phyloP scores from a whole-genome alignment of 2,329 filamentous ascomycete genomes.

The Juglanconis juglandina region DNA sequence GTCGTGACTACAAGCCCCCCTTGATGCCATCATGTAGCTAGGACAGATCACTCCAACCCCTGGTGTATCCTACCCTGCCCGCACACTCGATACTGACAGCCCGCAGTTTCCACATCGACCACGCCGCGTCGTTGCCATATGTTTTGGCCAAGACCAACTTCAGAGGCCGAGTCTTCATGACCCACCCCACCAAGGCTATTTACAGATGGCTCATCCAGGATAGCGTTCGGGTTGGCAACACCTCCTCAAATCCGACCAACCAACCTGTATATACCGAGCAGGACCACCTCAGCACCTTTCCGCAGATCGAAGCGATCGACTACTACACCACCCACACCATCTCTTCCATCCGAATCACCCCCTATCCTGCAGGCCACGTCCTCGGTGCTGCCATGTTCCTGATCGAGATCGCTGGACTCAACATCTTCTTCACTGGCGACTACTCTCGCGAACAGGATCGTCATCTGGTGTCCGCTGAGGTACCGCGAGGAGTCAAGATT shows the following conservation, averaged over 20 bases:
- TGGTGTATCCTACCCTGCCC: not conserved
- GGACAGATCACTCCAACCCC: not conserved
- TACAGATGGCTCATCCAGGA: constrained; percentile 99
- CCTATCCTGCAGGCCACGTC: constrained; percentile 96
- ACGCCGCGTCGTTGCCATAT: constrained; percentile 97
- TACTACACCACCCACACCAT: constrained; percentile 98
- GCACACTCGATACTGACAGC: constrained; percentile 22
- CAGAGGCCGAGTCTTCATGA: constrained; percentile 96
- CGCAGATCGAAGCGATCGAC: constrained; percentile 93
- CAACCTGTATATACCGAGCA: constrained; percentile 90
- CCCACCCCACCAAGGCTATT: constrained; percentile 97
- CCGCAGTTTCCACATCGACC: constrained; percentile 90
- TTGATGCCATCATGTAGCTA: constrained; percentile 13
- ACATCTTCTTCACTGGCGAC: constrained; percentile 96
- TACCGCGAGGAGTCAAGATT: constrained; percentile 84
- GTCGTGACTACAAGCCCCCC: constrained; percentile 13
- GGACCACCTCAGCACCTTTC: constrained; percentile 90
- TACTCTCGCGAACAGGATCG: constrained; percentile 95
- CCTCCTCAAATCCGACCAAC: constrained; percentile 58
- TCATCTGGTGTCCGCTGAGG: constrained; percentile 89
- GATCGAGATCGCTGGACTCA: constrained; percentile 93
- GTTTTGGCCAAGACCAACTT: constrained; percentile 98
- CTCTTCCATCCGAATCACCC: constrained; percentile 92
- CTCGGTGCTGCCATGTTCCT: constrained; percentile 97
- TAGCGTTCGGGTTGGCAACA: constrained; percentile 83